Conservation (phyloP, 441 rosid species). For the Adansonia madagascariensis region DNA sequence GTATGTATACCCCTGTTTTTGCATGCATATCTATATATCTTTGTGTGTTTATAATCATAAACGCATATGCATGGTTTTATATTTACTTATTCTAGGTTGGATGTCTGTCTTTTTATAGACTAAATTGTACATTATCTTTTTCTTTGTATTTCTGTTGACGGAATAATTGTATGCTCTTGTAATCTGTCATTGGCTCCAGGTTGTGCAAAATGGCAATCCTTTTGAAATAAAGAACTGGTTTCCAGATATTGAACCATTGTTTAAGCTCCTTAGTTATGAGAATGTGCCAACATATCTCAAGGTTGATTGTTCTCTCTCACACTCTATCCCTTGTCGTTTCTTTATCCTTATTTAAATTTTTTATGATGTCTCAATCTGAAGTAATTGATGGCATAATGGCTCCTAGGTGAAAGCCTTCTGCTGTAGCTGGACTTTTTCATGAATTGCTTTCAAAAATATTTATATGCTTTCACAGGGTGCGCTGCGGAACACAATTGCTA, state of each 20-base stretch:
- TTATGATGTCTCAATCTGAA: constrained; percentile 16
- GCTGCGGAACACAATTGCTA: constrained; percentile 75
- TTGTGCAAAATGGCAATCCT: constrained; percentile 85
- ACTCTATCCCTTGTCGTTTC: constrained; percentile 10
- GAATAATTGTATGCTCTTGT: constrained; percentile 14
- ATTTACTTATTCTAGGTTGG: neutral
- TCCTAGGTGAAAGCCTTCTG: neutral
- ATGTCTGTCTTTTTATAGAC: neutral
- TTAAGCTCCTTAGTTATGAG: constrained; percentile 97
- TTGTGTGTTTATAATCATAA: neutral
- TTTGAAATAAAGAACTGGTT: constrained; percentile 89
- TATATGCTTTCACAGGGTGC: constrained; percentile 71
- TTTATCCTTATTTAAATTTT: neutral
- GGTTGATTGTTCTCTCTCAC: constrained; percentile 48
- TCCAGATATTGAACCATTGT: constrained; percentile 90
- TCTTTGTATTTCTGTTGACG: neutral
- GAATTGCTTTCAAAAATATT: neutral
- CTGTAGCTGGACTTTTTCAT: neutral
- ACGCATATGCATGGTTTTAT: neutral
- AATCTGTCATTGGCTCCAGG: constrained; percentile 45
- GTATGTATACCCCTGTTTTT: neutral
- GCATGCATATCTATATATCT: neutral
- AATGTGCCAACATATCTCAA: constrained; percentile 91
- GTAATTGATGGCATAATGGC: constrained; percentile 20
- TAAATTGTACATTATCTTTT: neutral